Evolutionary conservation across 176 grass and related monocot species (phyloP), one percentile per base, ranked within the genome.

Genomic region (Elaeis guineensis): DNA sequence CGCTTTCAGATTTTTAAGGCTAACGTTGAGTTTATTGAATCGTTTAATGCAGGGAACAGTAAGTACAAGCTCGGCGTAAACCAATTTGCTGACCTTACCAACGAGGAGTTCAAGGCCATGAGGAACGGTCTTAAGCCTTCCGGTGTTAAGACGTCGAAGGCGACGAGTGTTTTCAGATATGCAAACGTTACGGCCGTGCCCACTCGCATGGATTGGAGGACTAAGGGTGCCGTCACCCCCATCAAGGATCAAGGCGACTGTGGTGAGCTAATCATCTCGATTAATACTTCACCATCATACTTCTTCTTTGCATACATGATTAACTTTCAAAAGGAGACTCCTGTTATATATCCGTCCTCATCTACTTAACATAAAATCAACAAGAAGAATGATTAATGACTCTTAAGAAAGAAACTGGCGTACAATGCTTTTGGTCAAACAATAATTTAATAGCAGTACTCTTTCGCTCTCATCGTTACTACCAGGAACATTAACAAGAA

Each of bases 201-300:
- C 0, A 48, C 49, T 69, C 70, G 70, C 71, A 5, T 79, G 67
- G 85, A 87, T 51, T 87, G 85, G 85, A 68, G 85, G 58, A 8
- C 14, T 3, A 87, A 64, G 75, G 85, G 85, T 19, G 79, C 76
- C 0, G 85, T 87, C 76, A 87, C 85, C 21, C 75, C 79, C 57
- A 69, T 87, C 79, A 87, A 87, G 71, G 75, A 87, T 72, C 85
- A 87, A 49, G 85, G 85, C 50, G 50, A 44, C 3, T 87, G 85
- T 5, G 85, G 85, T 87, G 74, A 59, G 75, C 3, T 61, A 21
- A 9, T 35, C 7, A 35, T 35, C 7, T 35, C 8, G 11, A 35
- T 35, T 35, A 35, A 35, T 35, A 35, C 7, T 35, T 35, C 7
- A 35, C 32, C n/a, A 35, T 35, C 11, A 35, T 8, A 9, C 32